Conservation (phyloP, 1,284 basidiomycete genomes). For the Acaromyces ingoldii region DNA sequence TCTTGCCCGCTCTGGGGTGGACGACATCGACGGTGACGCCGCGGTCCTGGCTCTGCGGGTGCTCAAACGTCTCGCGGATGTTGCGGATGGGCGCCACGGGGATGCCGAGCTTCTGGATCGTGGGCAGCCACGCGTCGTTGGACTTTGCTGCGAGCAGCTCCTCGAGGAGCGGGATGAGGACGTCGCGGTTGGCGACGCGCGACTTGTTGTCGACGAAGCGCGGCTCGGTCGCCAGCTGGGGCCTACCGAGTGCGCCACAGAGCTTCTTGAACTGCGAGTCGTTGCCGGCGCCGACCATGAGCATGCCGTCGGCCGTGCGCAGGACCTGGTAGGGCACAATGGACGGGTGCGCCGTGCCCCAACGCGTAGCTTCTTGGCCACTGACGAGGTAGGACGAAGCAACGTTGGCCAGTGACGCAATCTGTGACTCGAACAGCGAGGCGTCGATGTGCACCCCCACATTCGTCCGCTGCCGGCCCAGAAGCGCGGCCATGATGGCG, state of each 20-base stretch:
- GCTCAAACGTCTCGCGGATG: constrained; percentile 76
- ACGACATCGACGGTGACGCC: constrained; percentile 63
- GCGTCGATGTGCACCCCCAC: constrained; percentile 80
- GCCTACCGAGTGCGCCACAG: constrained; percentile 15
- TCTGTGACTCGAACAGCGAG: constrained; percentile 67
- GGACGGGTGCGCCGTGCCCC: constrained; percentile 76
- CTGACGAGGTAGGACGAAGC: constrained; percentile 76
- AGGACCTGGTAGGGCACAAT: constrained; percentile 56
- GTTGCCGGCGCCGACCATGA: constrained; percentile 90
- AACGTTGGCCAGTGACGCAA: constrained; percentile 87
- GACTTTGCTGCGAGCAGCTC: constrained; percentile 50
- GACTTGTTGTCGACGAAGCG: constrained; percentile 58
- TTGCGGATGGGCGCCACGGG: constrained; percentile 66
- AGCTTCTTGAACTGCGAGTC: constrained; percentile 66
- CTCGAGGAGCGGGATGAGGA: constrained; percentile 69
- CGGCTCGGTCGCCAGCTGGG: constrained; percentile 12
- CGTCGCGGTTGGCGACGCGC: constrained; percentile 71
- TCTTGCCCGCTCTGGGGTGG: constrained; percentile 66
- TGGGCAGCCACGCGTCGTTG: constrained; percentile 24
- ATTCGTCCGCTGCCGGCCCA: constrained; percentile 77
- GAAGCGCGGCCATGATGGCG: constrained; percentile 81
- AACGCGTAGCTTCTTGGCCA: constrained; percentile 75
- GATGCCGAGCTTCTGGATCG: constrained; percentile 27
- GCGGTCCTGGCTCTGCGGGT: constrained; percentile 75
- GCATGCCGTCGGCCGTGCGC: constrained; percentile 76